These are phyloP conservation scores for Cladosporium oxysporum DNA, from an alignment of 2,329 filamentous ascomycete genomes.

Conservation along the genomic window DNA sequence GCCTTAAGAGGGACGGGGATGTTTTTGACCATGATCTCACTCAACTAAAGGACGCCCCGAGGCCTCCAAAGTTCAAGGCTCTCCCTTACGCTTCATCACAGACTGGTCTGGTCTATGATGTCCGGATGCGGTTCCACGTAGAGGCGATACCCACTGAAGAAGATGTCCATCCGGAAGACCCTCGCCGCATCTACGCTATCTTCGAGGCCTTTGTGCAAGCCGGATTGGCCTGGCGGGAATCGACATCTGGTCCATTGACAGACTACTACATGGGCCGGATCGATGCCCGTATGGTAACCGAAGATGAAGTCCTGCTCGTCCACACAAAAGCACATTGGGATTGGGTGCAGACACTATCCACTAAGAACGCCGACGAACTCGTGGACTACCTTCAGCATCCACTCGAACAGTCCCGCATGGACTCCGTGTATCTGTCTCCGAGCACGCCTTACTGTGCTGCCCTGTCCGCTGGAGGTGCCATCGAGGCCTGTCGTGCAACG, in stretches of 20 bases:
- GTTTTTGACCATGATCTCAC: conserved; percentile 25
- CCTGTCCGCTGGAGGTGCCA: conserved; percentile 86
- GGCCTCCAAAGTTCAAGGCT: conserved; percentile 37
- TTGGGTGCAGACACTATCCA: conserved; percentile 67
- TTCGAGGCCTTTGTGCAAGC: conserved; percentile 83
- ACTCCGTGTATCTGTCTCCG: conserved; percentile 48
- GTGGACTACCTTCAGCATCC: conserved; percentile 63
- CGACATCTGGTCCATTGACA: conserved; percentile 48
- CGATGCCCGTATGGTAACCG: conserved; percentile 71
- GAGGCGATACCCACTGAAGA: conserved; percentile 60
- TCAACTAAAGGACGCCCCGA: conserved; percentile 30
- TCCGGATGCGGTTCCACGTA: conserved; percentile 92
- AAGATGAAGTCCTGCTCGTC: conserved; percentile 76
- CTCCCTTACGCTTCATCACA: conserved; percentile 41
- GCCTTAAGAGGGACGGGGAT: conserved; percentile 23
- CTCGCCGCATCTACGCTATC: conserved; percentile 86
- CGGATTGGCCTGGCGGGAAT: conserved; percentile 58
- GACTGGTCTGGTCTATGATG: conserved; percentile 70
- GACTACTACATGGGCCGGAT: conserved; percentile 68
- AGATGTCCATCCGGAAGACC: conserved; percentile 91
- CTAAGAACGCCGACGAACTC: conserved; percentile 36
- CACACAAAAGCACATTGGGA: conserved; percentile 76
- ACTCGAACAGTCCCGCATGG: conserved; percentile 50
- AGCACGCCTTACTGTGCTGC: conserved; percentile 65
- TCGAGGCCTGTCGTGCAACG: conserved; percentile 94